A percentile compares a stretch with the other conserved stretches of the same genome.
Conservation (phyloP, 2,329 filamentous ascomycete genomes). For the Stagonosporopsis cucurbitacearum region DNA sequence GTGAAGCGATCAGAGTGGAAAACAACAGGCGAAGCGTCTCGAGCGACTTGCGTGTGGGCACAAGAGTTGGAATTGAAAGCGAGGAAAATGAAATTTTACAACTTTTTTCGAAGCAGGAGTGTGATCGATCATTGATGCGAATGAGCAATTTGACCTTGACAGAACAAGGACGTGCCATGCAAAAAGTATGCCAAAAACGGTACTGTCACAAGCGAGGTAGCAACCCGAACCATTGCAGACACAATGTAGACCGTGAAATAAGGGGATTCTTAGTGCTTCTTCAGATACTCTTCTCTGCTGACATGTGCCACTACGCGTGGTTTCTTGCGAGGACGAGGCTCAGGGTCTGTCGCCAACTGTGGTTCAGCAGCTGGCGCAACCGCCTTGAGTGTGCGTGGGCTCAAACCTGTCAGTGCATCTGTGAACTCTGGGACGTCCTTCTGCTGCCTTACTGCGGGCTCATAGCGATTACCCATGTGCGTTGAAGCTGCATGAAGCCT, state of each 20-base stretch:
- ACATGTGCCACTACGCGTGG: conserved; percentile 1
- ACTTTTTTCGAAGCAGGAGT: too few relatives aligned
- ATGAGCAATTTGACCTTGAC: too few relatives aligned
- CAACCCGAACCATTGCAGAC: not conserved
- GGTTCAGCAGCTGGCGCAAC: not conserved
- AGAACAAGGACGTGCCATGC: too few relatives aligned
- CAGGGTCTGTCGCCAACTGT: not conserved
- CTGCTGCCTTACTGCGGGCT: not conserved
- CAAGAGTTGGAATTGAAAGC: too few relatives aligned
- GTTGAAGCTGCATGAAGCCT: not conserved
- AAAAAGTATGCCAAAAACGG: not conserved
- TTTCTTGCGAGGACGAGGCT: not conserved
- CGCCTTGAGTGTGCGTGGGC: not conserved
- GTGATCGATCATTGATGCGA: too few relatives aligned
- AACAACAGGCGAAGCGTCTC: too few relatives aligned
- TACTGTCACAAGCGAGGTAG: not conserved
- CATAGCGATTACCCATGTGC: not conserved
- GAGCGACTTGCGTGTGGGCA: too few relatives aligned
- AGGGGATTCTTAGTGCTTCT: not conserved
- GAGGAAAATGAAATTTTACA: not conserved
- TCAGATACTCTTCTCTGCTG: not conserved
- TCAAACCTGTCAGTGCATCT: not conserved
- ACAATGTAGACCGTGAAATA: not conserved
- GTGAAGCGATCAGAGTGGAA: not conserved
- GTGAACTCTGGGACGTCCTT: not conserved